Percentiles rank a stretch among this genome's conserved stretches.
Evolutionary conservation across 257 asterid species (phyloP).

Genomic region (Nicotiana otophora): DNA sequence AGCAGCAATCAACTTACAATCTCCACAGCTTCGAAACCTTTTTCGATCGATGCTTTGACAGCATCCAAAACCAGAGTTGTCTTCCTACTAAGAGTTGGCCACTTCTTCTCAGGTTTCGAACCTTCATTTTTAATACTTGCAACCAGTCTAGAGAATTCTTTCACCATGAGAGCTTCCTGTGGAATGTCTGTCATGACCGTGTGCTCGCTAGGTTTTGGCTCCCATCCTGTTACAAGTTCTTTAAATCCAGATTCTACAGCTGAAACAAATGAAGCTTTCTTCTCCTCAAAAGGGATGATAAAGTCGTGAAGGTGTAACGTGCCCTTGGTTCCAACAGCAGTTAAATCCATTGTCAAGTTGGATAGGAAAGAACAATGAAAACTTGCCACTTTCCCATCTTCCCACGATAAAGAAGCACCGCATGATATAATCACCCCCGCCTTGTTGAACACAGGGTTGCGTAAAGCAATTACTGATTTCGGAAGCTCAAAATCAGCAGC

Average conservation of each 20-base stretch:
- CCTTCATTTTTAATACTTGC: slow-evolving; percentile 27
- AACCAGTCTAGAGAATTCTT: slow-evolving; percentile 55
- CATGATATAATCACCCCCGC: slow-evolving; percentile 34
- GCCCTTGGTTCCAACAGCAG: slow-evolving; percentile 53
- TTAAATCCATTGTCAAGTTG: slow-evolving; percentile 47
- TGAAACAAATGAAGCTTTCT: slow-evolving; percentile 33
- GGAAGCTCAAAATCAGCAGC: slow-evolving; percentile 33
- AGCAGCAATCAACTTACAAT: slow-evolving; percentile 12
- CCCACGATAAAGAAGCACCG: slow-evolving; percentile 38
- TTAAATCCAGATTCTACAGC: slow-evolving; percentile 28
- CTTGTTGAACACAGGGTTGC: slow-evolving; percentile 26
- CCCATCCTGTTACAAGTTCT: slow-evolving; percentile 29
- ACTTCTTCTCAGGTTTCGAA: slow-evolving; percentile 38
- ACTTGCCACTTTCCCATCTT: slow-evolving; percentile 42
- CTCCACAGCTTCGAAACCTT: slow-evolving; percentile 44
- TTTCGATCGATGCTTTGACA: slow-evolving; percentile 54
- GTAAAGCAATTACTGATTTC: slow-evolving; percentile 28
- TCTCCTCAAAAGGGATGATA: slow-evolving; percentile 49
- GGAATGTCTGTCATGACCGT: slow-evolving; percentile 48
- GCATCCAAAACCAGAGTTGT: slow-evolving; percentile 66
- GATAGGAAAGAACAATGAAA: slow-evolving; percentile 54
- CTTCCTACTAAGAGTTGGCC: slow-evolving; percentile 58
- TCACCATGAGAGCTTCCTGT: slow-evolving; percentile 67
- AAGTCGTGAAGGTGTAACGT: slow-evolving; percentile 45
- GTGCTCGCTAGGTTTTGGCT: slow-evolving; percentile 36